Base-by-base conservation (phyloP, 306 rosid genomes). In the Rosa chinensis region DNA sequence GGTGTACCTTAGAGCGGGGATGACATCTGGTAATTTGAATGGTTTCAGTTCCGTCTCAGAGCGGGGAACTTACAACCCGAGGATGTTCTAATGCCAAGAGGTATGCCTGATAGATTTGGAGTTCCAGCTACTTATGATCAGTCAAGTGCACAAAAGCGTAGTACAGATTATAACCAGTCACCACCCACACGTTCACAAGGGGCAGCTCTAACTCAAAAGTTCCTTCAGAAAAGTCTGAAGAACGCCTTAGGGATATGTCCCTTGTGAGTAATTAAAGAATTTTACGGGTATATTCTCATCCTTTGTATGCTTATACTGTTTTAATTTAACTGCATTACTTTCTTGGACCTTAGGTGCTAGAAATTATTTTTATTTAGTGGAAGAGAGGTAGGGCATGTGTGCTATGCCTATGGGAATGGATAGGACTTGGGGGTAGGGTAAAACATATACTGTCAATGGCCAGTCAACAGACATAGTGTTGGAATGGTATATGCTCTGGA, bases 231-330 rank as follows among this genome's bases (percentile, higher is more conserved):
- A 86, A 73, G 37, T 77, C 91, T 49, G 97, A 92, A 80, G 98
- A 92, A 28, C 82, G 16, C n/a, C 83, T 92, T 40, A 80, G 66
- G 63, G 83, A 83, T 62, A 84, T 74, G 95, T 91, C 37, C 98
- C 72, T 67, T 88, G 89, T 74, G 85, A 9, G 91, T 97, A 76
- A 95, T 95, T 77, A 89, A 85, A 87, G 99, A 95, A 80, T 95
- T 84, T 75, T 95, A 95, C 89, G 90, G 99, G 99, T 92, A 74
- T 58, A 52, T 11, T 73, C 72, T 66, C 64, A 25, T 78, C 67
- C 70, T 78, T 52, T 76, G 55, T 68, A 10, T 66, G 44, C 70
- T 77, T 53, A 35, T 40, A 35, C 66, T 73, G 66, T 73, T 73
- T 18, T 37, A 39, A 20, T 73, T 10, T 35, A 10, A 10, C 25